A percentile compares a stretch with the other conserved stretches of the same genome.
phyloP scores from a whole-genome alignment of 208 protist genomes.

The Crithidia fasciculata region DNA sequence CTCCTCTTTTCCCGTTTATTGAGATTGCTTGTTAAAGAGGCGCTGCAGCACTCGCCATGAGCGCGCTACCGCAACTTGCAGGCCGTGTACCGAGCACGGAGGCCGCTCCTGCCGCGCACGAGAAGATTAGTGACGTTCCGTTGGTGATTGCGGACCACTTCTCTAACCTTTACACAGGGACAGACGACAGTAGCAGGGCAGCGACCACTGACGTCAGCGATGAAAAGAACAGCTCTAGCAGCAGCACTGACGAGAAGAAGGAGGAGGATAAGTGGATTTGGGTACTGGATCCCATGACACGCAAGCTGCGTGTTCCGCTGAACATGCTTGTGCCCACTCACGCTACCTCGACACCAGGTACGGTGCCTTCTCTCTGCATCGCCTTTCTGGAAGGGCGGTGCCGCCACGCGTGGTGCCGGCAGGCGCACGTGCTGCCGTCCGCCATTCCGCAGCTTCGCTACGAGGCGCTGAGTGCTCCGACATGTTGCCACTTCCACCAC shows the following conservation, averaged over 20 bases:
- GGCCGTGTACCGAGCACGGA: conserved; percentile 2
- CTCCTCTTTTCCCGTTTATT: not conserved
- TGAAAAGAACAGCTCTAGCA: conserved; percentile 39
- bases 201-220: conserved; percentile 34
- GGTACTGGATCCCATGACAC: conserved; percentile 88
- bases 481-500: conserved; percentile 82
- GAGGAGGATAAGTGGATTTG: conserved; percentile 83
- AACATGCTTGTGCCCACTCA: conserved; percentile 80
- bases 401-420: conserved; percentile 88
- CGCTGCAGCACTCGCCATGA: conserved; percentile 3
- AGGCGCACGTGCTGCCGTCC: conserved; percentile 79
- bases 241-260: conserved; percentile 37
- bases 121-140: conserved; percentile 17
- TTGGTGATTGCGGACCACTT: not conserved
- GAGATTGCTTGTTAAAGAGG: not conserved
- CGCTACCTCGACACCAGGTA: conserved; percentile 82
- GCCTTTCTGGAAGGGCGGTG: conserved; percentile 86
- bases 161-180: conserved; percentile 17
- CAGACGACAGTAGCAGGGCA: conserved; percentile 25
- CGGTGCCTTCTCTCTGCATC: conserved; percentile 87
- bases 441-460: conserved; percentile 83
- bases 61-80: conserved; percentile 2
- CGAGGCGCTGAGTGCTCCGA: conserved; percentile 85
- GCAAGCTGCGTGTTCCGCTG: conserved; percentile 84
- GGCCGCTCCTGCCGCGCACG: conserved; percentile 1